phyloP scores from a whole-genome alignment of 371 early-diverging fungal species.

The Choanephora cucurbitarum region DNA sequence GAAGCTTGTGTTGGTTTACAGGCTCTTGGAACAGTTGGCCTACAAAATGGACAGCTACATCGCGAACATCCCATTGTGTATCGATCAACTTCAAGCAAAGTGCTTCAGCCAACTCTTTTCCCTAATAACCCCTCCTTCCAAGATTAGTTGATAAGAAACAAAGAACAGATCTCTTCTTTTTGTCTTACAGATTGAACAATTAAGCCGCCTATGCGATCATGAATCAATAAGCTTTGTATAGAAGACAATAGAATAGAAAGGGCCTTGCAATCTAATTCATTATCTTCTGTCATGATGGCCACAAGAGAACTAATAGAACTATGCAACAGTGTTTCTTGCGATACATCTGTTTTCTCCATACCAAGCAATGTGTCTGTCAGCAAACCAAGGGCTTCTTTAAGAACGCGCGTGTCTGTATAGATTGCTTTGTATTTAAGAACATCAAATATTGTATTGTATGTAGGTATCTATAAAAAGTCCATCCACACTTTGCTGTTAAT shows the following conservation, averaged over 20 bases:
- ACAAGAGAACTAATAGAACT: conserved; percentile 38
- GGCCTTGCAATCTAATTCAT: conserved; percentile 36
- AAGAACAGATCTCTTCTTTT: no score
- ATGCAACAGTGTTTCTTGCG: conserved; percentile 13
- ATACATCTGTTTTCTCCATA: conserved; percentile 5
- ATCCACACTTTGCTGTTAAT: no score
- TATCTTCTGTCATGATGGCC: conserved; percentile 32
- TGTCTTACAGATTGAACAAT: no score
- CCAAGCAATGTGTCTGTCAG: conserved; percentile 30
- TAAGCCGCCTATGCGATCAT: conserved; percentile 20
- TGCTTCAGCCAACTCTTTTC: conserved; percentile 33
- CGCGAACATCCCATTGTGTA: conserved; percentile 63
- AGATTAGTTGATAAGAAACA: no score
- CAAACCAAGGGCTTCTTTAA: conserved; percentile 45
- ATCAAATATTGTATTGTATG: conserved; percentile 25
- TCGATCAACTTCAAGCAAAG: conserved; percentile 50
- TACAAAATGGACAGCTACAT: conserved; percentile 56
- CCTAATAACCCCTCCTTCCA: background rate
- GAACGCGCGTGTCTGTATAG: conserved; percentile 48
- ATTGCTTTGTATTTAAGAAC: conserved; percentile 31
- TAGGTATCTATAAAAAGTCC: background rate
- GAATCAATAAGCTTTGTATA: conserved; percentile 41
- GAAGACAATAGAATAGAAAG: conserved; percentile 45
- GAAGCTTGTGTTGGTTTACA: conserved; percentile 23
- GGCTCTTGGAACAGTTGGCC: conserved; percentile 47